Percentiles rank a stretch among this genome's conserved stretches.
Conservation (phyloP, 805 yeast genomes). For the Cephaloascus albidus region DNA sequence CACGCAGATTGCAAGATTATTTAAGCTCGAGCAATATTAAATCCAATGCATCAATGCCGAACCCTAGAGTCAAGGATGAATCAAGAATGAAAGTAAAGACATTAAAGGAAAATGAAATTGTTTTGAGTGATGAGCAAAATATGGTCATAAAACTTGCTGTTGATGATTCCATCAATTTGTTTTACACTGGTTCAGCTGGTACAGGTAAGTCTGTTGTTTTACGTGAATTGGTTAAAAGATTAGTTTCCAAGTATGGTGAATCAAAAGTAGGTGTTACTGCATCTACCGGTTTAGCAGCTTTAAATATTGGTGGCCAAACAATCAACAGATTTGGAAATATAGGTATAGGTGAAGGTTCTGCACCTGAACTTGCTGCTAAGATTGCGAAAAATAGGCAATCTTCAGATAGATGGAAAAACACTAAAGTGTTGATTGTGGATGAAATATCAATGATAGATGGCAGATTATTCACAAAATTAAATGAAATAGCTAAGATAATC, state of each 20-base stretch:
- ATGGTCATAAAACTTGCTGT: conserved; percentile 43
- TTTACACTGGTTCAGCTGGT: conserved; percentile 82
- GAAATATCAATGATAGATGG: conserved; percentile 95
- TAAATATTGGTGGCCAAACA: conserved; percentile 86
- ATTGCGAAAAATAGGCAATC: conserved; percentile 37
- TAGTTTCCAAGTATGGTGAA: conserved; percentile 33
- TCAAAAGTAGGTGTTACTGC: conserved; percentile 80
- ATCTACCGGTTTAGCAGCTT: conserved; percentile 93
- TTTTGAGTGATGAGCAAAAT: conserved; percentile 30
- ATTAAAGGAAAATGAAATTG: conserved; percentile 1
- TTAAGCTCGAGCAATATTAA: not conserved
- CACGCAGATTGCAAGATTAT: not conserved
- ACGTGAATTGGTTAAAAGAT: conserved; percentile 48
- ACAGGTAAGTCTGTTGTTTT: conserved; percentile 76
- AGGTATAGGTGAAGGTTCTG: conserved; percentile 61
- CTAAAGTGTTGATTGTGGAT: conserved; percentile 74
- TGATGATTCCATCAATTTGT: conserved; percentile 41
- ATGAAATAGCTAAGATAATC: conserved; percentile 56
- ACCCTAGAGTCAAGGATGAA: conserved; percentile 2
- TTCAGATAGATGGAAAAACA: conserved; percentile 50
- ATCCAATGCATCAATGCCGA: too few relatives aligned
- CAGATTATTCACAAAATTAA: conserved; percentile 62
- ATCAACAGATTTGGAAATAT: conserved; percentile 80
- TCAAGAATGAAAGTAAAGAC: conserved; percentile 1
- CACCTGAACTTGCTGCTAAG: conserved; percentile 31